phyloP scores from a whole-genome alignment of 257 asterid genomes.

The Linderniella brevidens region DNA sequence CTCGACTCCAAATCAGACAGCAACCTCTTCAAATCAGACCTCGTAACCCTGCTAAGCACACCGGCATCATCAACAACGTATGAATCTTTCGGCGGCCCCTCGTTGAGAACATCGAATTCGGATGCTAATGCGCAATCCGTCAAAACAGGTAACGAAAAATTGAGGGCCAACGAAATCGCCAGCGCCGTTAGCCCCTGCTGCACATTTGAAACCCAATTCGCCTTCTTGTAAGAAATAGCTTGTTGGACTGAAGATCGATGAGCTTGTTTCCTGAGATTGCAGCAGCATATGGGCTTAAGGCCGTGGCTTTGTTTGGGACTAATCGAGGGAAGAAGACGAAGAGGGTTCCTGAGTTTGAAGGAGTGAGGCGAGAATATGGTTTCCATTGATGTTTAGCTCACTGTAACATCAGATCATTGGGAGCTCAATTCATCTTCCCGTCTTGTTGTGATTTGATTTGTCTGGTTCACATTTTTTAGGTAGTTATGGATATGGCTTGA shows the following conservation, averaged over 20 bases:
- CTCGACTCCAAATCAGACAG: conserved; percentile 80
- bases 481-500: background rate
- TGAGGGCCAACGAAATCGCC: conserved; percentile 76
- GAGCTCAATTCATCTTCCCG: conserved; percentile 10
- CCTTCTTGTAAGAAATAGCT: conserved; percentile 21
- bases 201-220: conserved; percentile 45
- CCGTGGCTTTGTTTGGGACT: conserved; percentile 19
- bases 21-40: conserved; percentile 70
- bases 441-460: background rate
- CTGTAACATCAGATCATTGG: conserved; percentile 6
- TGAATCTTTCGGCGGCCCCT: conserved; percentile 65
- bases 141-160: conserved; percentile 37
- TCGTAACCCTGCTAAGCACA: conserved; percentile 80
- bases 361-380: conserved; percentile 71
- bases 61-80: conserved; percentile 88
- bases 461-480: conserved; percentile 10
- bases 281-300: conserved; percentile 41
- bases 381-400: conserved; percentile 28
- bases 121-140: conserved; percentile 55
- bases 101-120: conserved; percentile 72
- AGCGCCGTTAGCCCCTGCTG: conserved; percentile 74
- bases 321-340: conserved; percentile 18
- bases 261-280: conserved; percentile 23
- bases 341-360: conserved; percentile 23
- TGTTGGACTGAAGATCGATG: conserved; percentile 14